A percentile compares a stretch with the other conserved stretches of the same genome.
Conservation (phyloP, 176 grass and related monocot species). For the Metroxylon sagu region DNA sequence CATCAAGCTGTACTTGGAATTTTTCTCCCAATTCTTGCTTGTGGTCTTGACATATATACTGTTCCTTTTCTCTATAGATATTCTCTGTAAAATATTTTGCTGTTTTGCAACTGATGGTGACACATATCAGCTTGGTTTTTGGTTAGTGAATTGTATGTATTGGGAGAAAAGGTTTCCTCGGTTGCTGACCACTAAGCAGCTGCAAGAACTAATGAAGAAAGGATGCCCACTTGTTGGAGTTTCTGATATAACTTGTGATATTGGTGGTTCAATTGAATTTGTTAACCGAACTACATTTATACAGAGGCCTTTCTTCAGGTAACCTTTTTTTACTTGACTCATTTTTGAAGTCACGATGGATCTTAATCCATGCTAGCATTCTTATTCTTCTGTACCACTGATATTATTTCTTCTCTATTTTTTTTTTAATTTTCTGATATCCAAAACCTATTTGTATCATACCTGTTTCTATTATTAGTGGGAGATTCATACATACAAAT, state of each 20-base stretch:
- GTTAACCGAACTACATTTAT: conserved; percentile 70
- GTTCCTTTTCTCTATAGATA: too few species aligned
- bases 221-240: conserved; percentile 63
- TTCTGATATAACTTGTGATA: conserved; percentile 92
- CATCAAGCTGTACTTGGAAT: too few species aligned
- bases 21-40: too few species aligned
- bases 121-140: background rate
- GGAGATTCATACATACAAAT: too few species aligned
- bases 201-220: conserved; percentile 57
- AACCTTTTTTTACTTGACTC: conserved; percentile 3
- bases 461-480: too few species aligned
- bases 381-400: too few species aligned
- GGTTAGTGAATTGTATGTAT: conserved; percentile 91
- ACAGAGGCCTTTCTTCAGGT: conserved; percentile 94
- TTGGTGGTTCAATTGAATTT: conserved; percentile 95
- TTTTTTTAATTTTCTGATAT: too few species aligned
- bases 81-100: background rate
- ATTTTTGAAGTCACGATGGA: background rate
- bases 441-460: too few species aligned
- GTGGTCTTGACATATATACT: too few species aligned
- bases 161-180: conserved; percentile 95
- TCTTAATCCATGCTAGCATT: too few species aligned
- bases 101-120: background rate
- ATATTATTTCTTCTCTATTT: too few species aligned
- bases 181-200: conserved; percentile 59